phyloP scores from a whole-genome alignment of 2,329 filamentous ascomycete genomes.

The Paecilomyces sp. region DNA sequence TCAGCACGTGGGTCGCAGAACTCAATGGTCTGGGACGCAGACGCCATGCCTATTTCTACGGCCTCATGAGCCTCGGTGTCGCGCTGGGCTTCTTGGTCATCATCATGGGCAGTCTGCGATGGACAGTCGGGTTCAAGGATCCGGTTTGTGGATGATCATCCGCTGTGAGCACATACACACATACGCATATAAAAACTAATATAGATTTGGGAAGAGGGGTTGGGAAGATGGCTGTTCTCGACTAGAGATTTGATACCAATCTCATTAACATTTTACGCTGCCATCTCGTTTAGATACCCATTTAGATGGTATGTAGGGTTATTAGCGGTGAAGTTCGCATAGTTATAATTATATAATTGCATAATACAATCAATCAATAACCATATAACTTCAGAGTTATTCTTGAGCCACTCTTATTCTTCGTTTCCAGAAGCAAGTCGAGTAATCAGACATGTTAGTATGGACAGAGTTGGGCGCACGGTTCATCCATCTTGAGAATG shows the following conservation, averaged over 20 bases:
- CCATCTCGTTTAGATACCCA: background rate
- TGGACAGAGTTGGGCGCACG: too few species aligned
- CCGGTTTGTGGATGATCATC: constrained; percentile 21
- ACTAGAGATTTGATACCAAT: too few species aligned
- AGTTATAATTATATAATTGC: background rate
- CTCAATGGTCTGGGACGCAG: constrained; percentile 46
- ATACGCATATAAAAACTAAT: too few species aligned
- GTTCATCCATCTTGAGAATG: too few species aligned
- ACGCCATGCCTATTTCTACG: constrained; percentile 57
- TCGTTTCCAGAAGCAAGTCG: too few species aligned
- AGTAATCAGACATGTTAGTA: too few species aligned
- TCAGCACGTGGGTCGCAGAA: constrained; percentile 62
- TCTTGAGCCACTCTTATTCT: too few species aligned
- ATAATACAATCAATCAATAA: background rate
- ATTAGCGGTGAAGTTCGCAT: background rate
- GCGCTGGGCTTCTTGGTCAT: constrained; percentile 44
- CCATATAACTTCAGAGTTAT: background rate
- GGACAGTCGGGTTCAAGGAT: constrained; percentile 38
- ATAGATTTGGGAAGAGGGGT: too few species aligned
- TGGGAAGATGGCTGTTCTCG: too few species aligned
- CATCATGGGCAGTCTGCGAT: constrained; percentile 51
- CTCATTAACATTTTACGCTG: too few species aligned
- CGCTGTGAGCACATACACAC: too few species aligned
- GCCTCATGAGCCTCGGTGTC: constrained; percentile 38
- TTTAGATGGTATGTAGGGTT: background rate